Percentiles rank a stretch among this genome's conserved stretches.
These are phyloP conservation scores for Alternaria longipes DNA, from an alignment of 2,329 filamentous ascomycete species.

Conservation along the genomic window DNA sequence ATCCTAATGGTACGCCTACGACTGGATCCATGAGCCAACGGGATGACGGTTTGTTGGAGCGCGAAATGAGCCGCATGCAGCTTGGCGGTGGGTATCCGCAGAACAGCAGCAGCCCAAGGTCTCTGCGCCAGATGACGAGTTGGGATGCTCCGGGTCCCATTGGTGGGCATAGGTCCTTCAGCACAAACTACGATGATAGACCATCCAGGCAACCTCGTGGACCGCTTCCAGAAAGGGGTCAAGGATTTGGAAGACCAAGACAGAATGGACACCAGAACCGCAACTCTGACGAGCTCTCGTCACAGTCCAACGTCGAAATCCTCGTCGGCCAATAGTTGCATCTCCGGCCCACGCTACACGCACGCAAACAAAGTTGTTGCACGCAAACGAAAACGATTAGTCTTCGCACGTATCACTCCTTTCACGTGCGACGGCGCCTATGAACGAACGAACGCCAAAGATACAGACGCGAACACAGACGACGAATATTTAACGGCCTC, in stretches of 20 bases:
- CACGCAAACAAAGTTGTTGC: conserved; percentile 11
- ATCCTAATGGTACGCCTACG: conserved; percentile 72
- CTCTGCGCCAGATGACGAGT: conserved; percentile 68
- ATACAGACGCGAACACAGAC: no score
- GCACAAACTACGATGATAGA: conserved; percentile 66
- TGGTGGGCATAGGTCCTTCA: conserved; percentile 70
- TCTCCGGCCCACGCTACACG: conserved; percentile 9
- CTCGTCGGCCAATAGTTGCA: conserved; percentile 66
- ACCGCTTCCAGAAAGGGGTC: conserved; percentile 67
- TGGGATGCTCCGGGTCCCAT: conserved; percentile 70
- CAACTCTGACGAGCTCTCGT: conserved; percentile 70
- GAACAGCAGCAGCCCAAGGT: conserved; percentile 64
- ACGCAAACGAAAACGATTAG: conserved; percentile 24
- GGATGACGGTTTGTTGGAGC: conserved; percentile 68
- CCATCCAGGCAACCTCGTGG: conserved; percentile 70
- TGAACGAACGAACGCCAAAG: conserved; percentile 20
- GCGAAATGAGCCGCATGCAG: conserved; percentile 69
- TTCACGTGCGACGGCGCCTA: conserved; percentile 31
- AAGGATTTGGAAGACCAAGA: conserved; percentile 64
- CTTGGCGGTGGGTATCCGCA: conserved; percentile 60
- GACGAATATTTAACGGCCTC: conserved; percentile 46
- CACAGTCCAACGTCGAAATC: conserved; percentile 68
- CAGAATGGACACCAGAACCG: conserved; percentile 70
- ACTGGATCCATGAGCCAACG: conserved; percentile 61
- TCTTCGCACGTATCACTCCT: conserved; percentile 35